These are phyloP conservation scores for Sanghuangporus weigelae DNA, from an alignment of 1,284 basidiomycete genomes.

Conservation along the genomic window DNA sequence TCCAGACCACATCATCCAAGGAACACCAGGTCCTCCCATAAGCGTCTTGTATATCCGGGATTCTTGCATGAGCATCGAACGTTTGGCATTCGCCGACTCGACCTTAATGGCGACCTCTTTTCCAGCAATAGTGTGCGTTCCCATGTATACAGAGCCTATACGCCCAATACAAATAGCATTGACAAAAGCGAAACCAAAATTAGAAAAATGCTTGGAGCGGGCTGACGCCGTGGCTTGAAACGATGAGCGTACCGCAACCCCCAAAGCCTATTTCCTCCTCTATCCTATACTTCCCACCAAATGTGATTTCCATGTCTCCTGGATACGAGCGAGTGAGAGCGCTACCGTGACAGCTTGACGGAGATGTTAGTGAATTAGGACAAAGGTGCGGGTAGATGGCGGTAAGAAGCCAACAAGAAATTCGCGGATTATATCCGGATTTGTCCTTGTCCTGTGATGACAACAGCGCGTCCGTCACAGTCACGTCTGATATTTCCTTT, in stretches of 20 bases:
- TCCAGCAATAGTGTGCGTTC: conserved; percentile 92
- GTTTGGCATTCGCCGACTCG: conserved; percentile 80
- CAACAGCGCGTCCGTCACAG: conserved; percentile 4
- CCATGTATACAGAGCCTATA: conserved; percentile 86
- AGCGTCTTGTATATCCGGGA: conserved; percentile 90
- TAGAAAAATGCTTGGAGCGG: not conserved
- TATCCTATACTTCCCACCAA: conserved; percentile 89
- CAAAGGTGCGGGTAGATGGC: conserved; percentile 1
- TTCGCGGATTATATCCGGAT: not conserved
- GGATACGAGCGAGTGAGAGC: not conserved
- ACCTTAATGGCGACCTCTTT: conserved; percentile 98
- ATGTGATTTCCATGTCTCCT: conserved; percentile 62
- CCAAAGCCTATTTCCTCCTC: conserved; percentile 95
- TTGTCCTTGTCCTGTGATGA: not conserved
- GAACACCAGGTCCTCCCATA: conserved; percentile 89
- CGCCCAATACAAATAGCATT: conserved; percentile 6
- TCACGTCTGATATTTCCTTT: not conserved
- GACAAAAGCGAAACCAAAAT: conserved; percentile 13
- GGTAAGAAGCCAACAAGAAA: not conserved
- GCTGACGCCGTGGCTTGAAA: not conserved
- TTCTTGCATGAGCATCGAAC: conserved; percentile 87
- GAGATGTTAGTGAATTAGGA: not conserved
- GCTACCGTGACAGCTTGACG: not conserved
- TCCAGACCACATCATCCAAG: conserved; percentile 94
- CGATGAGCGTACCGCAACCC: conserved; percentile 74